These are phyloP conservation scores for Aspergillus spinulosporus DNA, from an alignment of 2,329 filamentous ascomycete genomes.

Conservation along the genomic window DNA sequence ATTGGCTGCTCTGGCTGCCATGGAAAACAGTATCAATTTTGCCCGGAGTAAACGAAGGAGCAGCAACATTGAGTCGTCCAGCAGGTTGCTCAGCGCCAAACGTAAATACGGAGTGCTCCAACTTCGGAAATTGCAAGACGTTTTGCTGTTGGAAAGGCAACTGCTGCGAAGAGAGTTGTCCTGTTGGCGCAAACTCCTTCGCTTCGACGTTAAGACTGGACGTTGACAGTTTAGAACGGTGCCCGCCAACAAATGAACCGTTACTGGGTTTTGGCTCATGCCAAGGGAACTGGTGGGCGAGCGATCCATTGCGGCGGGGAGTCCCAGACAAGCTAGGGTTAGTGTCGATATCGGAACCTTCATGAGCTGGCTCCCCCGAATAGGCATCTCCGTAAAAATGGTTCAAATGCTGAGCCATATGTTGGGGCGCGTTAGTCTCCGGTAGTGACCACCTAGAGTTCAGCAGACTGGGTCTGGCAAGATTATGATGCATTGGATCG, in stretches of 20 bases:
- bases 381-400: constrained; percentile 38
- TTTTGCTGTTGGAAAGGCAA: constrained; percentile 46
- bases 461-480: constrained; percentile 32
- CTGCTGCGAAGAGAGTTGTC: constrained; percentile 50
- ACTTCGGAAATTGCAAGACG: constrained; percentile 44
- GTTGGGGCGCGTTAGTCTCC: constrained; percentile 29
- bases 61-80: constrained; percentile 66
- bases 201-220: constrained; percentile 87
- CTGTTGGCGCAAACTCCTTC: constrained; percentile 73
- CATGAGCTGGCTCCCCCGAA: constrained; percentile 42
- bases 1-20: constrained; percentile 23
- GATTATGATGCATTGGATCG: constrained; percentile 30
- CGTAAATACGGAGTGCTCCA: constrained; percentile 30
- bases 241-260: constrained; percentile 49
- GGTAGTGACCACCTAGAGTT: constrained; percentile 41
- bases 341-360: constrained; percentile 68
- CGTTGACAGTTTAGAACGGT: constrained; percentile 67
- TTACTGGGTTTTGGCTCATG: constrained; percentile 36
- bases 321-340: constrained; percentile 72
- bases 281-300: constrained; percentile 35
- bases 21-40: constrained; percentile 11
- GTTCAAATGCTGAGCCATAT: constrained; percentile 31
- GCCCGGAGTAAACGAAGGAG: constrained; percentile 68
- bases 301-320: constrained; percentile 43
- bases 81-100: constrained; percentile 35